Percentiles rank a stretch among this genome's conserved stretches.
Evolutionary conservation across 1,284 basidiomycete genomes (phyloP).

Genomic region (Rhodotorula mucilaginosa): DNA sequence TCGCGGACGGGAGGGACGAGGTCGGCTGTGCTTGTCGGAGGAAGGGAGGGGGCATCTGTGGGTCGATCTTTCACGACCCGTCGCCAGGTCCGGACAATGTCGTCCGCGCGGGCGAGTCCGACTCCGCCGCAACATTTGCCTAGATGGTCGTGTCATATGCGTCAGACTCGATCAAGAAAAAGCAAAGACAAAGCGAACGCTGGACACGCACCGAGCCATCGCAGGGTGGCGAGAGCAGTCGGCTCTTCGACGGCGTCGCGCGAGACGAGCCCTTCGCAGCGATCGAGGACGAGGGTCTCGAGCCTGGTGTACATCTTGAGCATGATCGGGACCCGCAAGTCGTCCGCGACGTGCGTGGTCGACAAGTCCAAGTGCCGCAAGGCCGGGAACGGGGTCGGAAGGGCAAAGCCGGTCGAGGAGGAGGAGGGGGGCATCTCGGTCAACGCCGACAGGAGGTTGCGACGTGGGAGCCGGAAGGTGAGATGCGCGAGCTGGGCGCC

Average conservation of each 20-base stretch:
- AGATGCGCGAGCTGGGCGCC: constrained; percentile 34
- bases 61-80: constrained; percentile 28
- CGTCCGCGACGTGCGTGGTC: constrained; percentile 40
- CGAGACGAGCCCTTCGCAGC: constrained; percentile 30
- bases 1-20: constrained; percentile 24
- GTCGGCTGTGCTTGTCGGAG: neutral
- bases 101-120: constrained; percentile 25
- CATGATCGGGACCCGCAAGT: constrained; percentile 21
- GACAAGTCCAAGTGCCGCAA: constrained; percentile 40
- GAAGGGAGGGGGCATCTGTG: constrained; percentile 15
- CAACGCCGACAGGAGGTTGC: constrained; percentile 38
- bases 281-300: constrained; percentile 30
- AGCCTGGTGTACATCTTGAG: constrained; percentile 19
- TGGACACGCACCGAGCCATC: constrained; percentile 27
- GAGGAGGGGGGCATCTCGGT: constrained; percentile 17
- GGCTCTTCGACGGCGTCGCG: constrained; percentile 21
- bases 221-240: constrained; percentile 22
- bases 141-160: neutral
- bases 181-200: neutral
- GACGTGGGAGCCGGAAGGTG: constrained; percentile 40
- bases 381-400: constrained; percentile 30
- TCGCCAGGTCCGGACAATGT: constrained; percentile 24
- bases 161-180: neutral
- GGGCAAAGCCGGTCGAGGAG: constrained; percentile 1
- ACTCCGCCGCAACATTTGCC: constrained; percentile 19